Conservation (phyloP, 805 yeast genomes). For the Hanseniaspora mollemarum region DNA sequence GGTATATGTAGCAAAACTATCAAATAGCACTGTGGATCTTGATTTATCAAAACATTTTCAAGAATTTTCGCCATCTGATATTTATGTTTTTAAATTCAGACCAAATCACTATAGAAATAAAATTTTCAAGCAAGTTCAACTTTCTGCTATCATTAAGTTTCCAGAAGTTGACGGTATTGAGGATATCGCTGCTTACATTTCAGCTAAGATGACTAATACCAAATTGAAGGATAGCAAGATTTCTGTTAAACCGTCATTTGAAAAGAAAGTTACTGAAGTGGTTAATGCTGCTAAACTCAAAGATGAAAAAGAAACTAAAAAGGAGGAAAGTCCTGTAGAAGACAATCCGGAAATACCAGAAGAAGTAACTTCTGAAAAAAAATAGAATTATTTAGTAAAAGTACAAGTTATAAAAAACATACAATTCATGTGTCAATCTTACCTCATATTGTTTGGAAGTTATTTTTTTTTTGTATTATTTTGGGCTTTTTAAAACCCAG, state of each 20-base stretch:
- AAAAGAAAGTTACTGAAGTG: slow-evolving; percentile 37
- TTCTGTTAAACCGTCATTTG: slow-evolving; percentile 32
- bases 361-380: not conserved
- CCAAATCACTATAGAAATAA: slow-evolving; percentile 22
- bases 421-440: too few species aligned
- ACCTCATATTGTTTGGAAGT: too few species aligned
- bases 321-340: not conserved
- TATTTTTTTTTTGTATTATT: too few species aligned
- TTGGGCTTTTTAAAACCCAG: too few species aligned
- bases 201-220: slow-evolving; percentile 29
- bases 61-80: slow-evolving; percentile 37
- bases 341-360: not conserved
- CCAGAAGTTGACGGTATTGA: slow-evolving; percentile 34
- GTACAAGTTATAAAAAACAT: too few species aligned
- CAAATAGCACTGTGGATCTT: slow-evolving; percentile 34
- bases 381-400: not conserved
- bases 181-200: slow-evolving; percentile 22
- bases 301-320: not conserved
- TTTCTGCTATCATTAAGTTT: slow-evolving; percentile 44
- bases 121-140: slow-evolving; percentile 30
- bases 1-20: slow-evolving; percentile 35
- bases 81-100: slow-evolving; percentile 37
- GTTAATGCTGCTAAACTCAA: slow-evolving; percentile 29
- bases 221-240: slow-evolving; percentile 33
- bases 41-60: slow-evolving; percentile 37